Evolutionary conservation across 2,329 filamentous ascomycete species (phyloP).

Genomic region (Aureobasidium sp.): DNA sequence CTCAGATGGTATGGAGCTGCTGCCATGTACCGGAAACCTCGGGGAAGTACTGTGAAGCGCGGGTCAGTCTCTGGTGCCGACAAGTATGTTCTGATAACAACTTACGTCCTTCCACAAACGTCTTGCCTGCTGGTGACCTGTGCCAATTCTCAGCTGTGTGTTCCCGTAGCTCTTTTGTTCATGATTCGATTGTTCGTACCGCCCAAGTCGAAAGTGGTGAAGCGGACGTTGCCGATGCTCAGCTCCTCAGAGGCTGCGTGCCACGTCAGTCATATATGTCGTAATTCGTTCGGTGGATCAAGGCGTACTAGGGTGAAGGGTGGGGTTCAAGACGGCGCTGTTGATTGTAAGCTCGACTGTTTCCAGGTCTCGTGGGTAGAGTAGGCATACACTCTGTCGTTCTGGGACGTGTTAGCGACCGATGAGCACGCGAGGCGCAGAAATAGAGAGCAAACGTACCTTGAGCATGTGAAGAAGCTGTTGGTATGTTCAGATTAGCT

Average conservation of each 20-base stretch:
- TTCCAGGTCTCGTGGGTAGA: not conserved
- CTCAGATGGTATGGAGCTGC: slow-evolving; percentile 47
- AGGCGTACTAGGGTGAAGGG: slow-evolving; percentile 76
- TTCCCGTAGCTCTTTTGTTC: not conserved
- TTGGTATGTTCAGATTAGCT: slow-evolving; percentile 13
- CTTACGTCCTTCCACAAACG: slow-evolving; percentile 78
- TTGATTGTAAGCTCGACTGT: slow-evolving; percentile 9
- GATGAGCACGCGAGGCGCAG: not conserved
- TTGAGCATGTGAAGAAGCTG: slow-evolving; percentile 86
- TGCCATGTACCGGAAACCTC: slow-evolving; percentile 64
- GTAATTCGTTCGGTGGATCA: not conserved
- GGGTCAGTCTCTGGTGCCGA: not conserved
- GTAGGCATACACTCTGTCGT: slow-evolving; percentile 62
- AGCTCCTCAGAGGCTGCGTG: slow-evolving; percentile 78
- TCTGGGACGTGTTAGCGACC: slow-evolving; percentile 38
- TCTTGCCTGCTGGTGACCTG: slow-evolving; percentile 75
- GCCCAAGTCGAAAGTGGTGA: slow-evolving; percentile 90
- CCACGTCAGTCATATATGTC: not conserved
- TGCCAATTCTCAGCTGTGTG: not conserved
- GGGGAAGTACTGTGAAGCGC: slow-evolving; percentile 64
- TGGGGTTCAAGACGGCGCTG: slow-evolving; percentile 74
- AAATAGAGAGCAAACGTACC: slow-evolving; percentile 49
- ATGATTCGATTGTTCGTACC: slow-evolving; percentile 39
- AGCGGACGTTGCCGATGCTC: slow-evolving; percentile 70
- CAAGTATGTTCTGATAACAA: not conserved